Conservation (phyloP, 768 basidiomycete genomes). For the Termitomyces sp. region DNA sequence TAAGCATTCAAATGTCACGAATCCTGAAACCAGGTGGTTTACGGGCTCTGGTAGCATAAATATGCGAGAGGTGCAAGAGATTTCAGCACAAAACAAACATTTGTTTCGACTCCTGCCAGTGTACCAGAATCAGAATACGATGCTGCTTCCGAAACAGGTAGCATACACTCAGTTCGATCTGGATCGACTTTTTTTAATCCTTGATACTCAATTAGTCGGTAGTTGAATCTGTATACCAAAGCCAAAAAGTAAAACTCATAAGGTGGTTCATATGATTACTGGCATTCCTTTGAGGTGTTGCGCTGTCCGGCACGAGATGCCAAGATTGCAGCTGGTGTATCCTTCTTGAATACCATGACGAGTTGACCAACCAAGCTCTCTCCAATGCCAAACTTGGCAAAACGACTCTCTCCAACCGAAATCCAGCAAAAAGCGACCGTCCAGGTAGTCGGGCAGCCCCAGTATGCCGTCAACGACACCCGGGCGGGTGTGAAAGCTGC, state of each 20-base stretch:
- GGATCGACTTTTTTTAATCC: neutral
- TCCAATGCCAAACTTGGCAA: neutral
- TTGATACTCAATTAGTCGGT: neutral
- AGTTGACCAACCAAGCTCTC: neutral
- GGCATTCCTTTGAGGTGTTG: neutral
- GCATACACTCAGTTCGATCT: neutral
- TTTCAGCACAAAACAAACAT: neutral
- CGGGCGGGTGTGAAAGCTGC: neutral
- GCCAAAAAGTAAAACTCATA: neutral
- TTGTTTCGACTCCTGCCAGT: neutral
- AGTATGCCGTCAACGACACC: neutral
- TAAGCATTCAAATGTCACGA: neutral
- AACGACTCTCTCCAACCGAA: neutral
- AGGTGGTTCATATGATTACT: too few species aligned
- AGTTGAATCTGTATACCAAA: neutral
- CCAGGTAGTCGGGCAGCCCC: constrained; percentile 25
- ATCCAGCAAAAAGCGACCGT: constrained; percentile 12
- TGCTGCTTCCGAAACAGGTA: neutral
- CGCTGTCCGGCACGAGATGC: neutral
- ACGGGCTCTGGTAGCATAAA: neutral
- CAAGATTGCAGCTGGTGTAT: neutral
- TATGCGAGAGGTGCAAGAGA: neutral
- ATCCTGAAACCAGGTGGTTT: neutral
- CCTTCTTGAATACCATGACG: neutral
- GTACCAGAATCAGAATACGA: neutral